Conservation (phyloP, 805 yeast species). For the Kazachstania bromeliacearum region DNA sequence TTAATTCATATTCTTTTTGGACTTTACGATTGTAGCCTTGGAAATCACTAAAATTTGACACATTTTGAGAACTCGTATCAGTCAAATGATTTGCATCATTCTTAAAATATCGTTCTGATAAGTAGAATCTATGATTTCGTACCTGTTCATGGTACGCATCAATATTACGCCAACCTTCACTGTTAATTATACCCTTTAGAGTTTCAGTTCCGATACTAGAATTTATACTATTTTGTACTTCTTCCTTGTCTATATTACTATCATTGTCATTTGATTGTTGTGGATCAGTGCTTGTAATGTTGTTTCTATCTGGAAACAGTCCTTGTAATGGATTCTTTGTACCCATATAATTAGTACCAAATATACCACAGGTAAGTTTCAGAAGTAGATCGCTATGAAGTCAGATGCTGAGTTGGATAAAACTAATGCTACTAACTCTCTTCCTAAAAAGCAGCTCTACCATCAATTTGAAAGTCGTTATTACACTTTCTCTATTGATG, state of each 20-base stretch:
- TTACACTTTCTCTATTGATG: not conserved
- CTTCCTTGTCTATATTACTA: slow-evolving; percentile 1
- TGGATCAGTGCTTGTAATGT: slow-evolving; percentile 5
- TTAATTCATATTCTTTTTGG: slow-evolving; percentile 26
- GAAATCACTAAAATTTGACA: slow-evolving; percentile 21
- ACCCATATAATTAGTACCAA: slow-evolving; percentile 7
- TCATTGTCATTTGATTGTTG: not conserved
- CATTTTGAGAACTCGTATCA: slow-evolving; percentile 3
- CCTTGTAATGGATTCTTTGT: slow-evolving; percentile 6
- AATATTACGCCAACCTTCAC: slow-evolving; percentile 12
- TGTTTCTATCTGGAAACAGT: slow-evolving; percentile 17
- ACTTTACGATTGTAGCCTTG: slow-evolving; percentile 29
- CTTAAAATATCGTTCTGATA: slow-evolving; percentile 13
- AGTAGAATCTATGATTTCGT: slow-evolving; percentile 16
- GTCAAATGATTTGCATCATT: slow-evolving; percentile 2
- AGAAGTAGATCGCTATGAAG: too few species aligned
- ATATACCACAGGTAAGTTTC: too few species aligned
- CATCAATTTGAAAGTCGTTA: too few species aligned
- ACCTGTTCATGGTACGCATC: slow-evolving; percentile 13
- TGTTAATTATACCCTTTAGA: slow-evolving; percentile 10
- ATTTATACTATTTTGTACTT: slow-evolving; percentile 1
- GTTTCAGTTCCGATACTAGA: slow-evolving; percentile 10
- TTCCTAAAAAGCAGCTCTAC: too few species aligned
- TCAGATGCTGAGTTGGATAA: too few species aligned
- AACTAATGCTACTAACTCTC: too few species aligned